These are phyloP conservation scores for Avena atlantica DNA, from an alignment of 176 grass and related monocot genomes.

Conservation along the genomic window DNA sequence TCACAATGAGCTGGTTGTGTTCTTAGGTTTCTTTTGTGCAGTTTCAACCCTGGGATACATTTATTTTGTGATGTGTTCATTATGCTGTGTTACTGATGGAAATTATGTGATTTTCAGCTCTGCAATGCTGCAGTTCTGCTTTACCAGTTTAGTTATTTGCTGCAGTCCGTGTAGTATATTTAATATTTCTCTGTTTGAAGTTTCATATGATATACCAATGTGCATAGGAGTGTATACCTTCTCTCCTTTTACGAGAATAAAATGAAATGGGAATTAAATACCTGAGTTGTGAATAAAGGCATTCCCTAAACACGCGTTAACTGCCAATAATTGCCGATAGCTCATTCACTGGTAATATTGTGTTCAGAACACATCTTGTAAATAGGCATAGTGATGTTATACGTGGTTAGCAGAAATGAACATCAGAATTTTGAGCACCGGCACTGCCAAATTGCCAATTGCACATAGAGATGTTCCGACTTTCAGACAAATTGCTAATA, in stretches of 20 bases:
- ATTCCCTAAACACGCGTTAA: neutral
- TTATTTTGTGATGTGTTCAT: conserved; percentile 21
- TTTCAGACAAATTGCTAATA: neutral
- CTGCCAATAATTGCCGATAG: neutral
- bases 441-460: neutral
- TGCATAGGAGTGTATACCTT: neutral
- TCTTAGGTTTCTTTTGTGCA: neutral
- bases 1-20: neutral
- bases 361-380: neutral
- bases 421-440: conserved; percentile 20
- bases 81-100: neutral
- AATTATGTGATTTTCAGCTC: conserved; percentile 1
- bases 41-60: neutral
- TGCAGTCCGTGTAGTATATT: neutral
- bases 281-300: neutral
- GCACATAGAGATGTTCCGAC: conserved; percentile 4
- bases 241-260: neutral
- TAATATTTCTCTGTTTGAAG: neutral
- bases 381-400: conserved; percentile 25
- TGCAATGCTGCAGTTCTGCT: neutral
- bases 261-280: conserved; percentile 2
- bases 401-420: neutral
- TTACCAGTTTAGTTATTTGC: neutral
- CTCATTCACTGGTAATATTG: neutral
- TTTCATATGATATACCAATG: neutral